A percentile compares a stretch with the other conserved stretches of the same genome.
Conservation (phyloP, 768 basidiomycete species). For the Ramaria sp. region DNA sequence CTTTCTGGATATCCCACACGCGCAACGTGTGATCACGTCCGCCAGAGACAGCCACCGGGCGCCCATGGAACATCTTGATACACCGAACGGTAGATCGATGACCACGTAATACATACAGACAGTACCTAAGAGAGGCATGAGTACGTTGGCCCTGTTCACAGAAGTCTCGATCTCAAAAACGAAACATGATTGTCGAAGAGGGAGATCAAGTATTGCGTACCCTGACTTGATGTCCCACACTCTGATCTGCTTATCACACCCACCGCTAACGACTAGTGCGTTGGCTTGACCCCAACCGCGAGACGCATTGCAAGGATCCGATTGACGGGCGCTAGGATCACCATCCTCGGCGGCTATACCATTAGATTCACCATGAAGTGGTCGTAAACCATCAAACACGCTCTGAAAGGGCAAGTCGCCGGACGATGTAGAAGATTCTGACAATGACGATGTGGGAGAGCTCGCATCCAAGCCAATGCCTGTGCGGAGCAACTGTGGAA, state of each 20-base stretch:
- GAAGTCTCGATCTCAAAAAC: not conserved
- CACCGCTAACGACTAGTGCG: constrained; percentile 79
- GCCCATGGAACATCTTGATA: constrained; percentile 74
- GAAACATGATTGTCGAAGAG: not conserved
- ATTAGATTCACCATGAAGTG: not conserved
- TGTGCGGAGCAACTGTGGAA: not conserved
- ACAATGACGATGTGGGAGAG: not conserved
- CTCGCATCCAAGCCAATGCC: not conserved
- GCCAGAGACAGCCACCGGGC: constrained; percentile 84
- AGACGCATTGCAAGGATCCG: constrained; percentile 49
- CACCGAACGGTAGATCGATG: constrained; percentile 90
- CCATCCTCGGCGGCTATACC: not conserved
- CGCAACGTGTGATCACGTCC: constrained; percentile 79
- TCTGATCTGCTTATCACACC: constrained; percentile 83
- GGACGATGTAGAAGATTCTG: not conserved
- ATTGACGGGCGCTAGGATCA: not conserved
- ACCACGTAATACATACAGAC: constrained; percentile 70
- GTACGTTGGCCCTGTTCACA: not conserved
- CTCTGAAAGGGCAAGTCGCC: constrained; percentile 6
- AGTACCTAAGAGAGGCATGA: constrained; percentile 29
- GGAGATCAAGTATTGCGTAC: constrained; percentile 24
- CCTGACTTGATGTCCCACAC: constrained; percentile 89
- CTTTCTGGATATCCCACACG: constrained; percentile 89
- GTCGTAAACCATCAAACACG: constrained; percentile 6
- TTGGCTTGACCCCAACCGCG: constrained; percentile 86